Percentiles rank a stretch among this genome's conserved stretches.
phyloP scores from a whole-genome alignment of 2,329 filamentous ascomycete genomes.

The Colletotrichum simmondsii region DNA sequence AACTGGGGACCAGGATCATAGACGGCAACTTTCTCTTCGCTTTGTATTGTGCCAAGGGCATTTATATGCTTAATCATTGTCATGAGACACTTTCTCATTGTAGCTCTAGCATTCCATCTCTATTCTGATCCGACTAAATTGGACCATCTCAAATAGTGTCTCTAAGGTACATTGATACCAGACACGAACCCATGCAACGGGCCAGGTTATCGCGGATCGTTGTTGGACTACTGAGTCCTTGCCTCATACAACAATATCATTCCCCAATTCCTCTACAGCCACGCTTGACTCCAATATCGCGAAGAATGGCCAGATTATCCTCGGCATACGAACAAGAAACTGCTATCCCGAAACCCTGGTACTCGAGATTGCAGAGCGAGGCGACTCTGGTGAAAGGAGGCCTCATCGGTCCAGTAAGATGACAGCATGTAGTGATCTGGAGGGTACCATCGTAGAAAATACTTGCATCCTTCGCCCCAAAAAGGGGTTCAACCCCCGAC shows the following conservation, averaged over 20 bases:
- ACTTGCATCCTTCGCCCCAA: background rate
- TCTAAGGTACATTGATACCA: background rate
- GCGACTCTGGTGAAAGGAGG: background rate
- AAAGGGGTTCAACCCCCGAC: background rate
- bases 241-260: background rate
- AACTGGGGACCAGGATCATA: slow-evolving; percentile 50
- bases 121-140: background rate
- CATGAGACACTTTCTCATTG: background rate
- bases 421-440: background rate
- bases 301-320: background rate
- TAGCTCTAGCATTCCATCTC: background rate
- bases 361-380: background rate
- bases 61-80: background rate
- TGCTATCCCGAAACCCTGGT: background rate
- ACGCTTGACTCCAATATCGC: background rate
- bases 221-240: background rate
- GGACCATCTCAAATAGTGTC: background rate
- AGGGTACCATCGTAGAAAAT: background rate
- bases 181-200: background rate
- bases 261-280: background rate
- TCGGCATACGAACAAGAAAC: background rate
- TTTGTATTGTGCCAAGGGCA: background rate
- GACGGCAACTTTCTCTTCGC: background rate
- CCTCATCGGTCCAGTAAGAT: background rate
- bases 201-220: background rate